These are phyloP conservation scores for Symmetrospora coprosmae DNA, from an alignment of 768 basidiomycete species.

Conservation along the genomic window DNA sequence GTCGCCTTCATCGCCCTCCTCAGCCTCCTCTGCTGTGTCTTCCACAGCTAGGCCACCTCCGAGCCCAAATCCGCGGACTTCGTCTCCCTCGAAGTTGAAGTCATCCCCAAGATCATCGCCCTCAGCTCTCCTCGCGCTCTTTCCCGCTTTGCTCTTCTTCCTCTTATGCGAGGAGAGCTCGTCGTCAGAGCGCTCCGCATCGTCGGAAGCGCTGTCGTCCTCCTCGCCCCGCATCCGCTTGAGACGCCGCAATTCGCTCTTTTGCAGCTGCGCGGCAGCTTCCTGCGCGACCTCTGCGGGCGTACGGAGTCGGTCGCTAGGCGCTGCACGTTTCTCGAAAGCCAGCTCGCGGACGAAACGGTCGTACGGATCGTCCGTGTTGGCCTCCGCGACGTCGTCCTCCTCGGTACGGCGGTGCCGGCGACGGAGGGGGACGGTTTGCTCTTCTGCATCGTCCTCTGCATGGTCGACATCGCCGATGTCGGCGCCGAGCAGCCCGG, in stretches of 20 bases:
- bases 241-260: constrained; percentile 62
- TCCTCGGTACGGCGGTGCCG: not conserved
- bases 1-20: constrained; percentile 24
- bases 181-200: constrained; percentile 41
- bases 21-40: constrained; percentile 22
- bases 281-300: constrained; percentile 85
- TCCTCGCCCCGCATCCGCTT: constrained; percentile 67
- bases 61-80: constrained; percentile 23
- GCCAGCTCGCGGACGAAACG: constrained; percentile 79
- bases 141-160: constrained; percentile 37
- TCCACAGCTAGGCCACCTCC: constrained; percentile 36
- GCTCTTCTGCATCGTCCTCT: not conserved
- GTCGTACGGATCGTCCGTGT: constrained; percentile 59
- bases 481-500: constrained; percentile 32
- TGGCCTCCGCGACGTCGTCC: not conserved
- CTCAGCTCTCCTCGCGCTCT: constrained; percentile 44
- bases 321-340: constrained; percentile 81
- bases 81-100: constrained; percentile 37
- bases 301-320: constrained; percentile 88
- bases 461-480: no score
- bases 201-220: constrained; percentile 49
- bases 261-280: constrained; percentile 70
- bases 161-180: not conserved
- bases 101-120: constrained; percentile 91
- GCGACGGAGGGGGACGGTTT: constrained; percentile 4